Percentiles rank a stretch among this genome's conserved stretches.
Evolutionary conservation across 805 yeast species (phyloP).

Genomic region (Suhomyces sp.): DNA sequence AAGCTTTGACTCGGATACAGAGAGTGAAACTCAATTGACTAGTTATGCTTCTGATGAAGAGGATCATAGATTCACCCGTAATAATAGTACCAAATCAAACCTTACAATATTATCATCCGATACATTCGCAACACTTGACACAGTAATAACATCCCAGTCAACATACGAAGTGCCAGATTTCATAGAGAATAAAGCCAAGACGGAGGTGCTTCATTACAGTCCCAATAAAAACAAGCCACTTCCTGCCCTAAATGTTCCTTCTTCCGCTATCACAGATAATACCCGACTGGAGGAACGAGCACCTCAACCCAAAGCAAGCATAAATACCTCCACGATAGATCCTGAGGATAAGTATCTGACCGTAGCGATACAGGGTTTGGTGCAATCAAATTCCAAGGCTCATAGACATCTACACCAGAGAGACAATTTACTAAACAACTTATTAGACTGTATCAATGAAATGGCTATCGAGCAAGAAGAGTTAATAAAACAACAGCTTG

Average conservation of each 20-base stretch:
- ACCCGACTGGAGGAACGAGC: not conserved
- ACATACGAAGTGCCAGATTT: not conserved
- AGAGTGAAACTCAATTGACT: not conserved
- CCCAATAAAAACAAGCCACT: not conserved
- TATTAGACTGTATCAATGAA: slow-evolving; percentile 7
- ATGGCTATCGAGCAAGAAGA: slow-evolving; percentile 6
- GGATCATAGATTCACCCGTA: slow-evolving; percentile 4
- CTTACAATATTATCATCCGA: slow-evolving; percentile 6
- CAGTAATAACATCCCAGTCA: slow-evolving; percentile 7
- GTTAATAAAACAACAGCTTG: slow-evolving; percentile 1
- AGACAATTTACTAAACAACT: slow-evolving; percentile 2
- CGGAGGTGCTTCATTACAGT: not conserved
- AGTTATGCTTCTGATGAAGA: not conserved
- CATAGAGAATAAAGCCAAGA: not conserved
- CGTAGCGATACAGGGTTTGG: not conserved
- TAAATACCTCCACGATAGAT: not conserved
- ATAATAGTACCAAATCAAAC: slow-evolving; percentile 11
- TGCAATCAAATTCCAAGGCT: not conserved
- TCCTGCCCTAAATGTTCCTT: not conserved
- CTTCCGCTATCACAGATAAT: not conserved
- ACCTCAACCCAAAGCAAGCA: not conserved
- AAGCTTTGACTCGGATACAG: not conserved
- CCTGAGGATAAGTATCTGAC: not conserved
- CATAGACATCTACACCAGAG: slow-evolving; percentile 3
- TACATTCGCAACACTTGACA: slow-evolving; percentile 4